Base-by-base conservation (phyloP, 441 rosid genomes). In the Populus tomentosa region DNA sequence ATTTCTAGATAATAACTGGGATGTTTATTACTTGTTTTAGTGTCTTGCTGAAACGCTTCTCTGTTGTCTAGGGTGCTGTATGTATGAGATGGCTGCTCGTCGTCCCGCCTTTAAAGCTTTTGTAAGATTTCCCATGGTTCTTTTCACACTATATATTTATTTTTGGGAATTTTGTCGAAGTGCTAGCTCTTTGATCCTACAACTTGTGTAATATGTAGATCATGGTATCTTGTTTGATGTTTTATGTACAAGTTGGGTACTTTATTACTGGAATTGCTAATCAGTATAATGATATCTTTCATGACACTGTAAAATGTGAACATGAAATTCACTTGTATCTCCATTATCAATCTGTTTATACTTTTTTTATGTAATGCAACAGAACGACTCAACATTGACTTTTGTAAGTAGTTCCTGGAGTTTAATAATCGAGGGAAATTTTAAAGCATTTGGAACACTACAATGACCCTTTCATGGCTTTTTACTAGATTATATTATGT, bases 41-140 rank as follows among this genome's bases (percentile, higher is more conserved):
- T 73, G 56, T 40, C 23, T 71, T 72, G 70, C 86, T 81, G 66
- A 88, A 77, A 53, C 66, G 53, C 32, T 82, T 81, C 69, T 9
- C 67, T 83, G 75, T 82, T 85, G 79, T 82, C 76, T 92, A 95
- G 98, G 98, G 23, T 95, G 98, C 87, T 95, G 98, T 69, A 82
- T 93, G 85, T 95, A 95, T 82, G 98, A 95, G 92, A 93, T 95
- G 97, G 97, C 98, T 84, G 98, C 98, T 68, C 87, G 85, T 84
- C 98, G 98, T 40, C 98, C 97, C 76, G 98, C 98, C 78, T 95
- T 95, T 80, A 95, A 93, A 89, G 98, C 98, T 81, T 93, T 95
- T 80, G 98, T 95, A 92, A 90, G 98, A 79, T 46, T 69, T 78
- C 74, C 76, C 66, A 24, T 73, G 9, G 11, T 73, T 42, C 61